phyloP scores from a whole-genome alignment of 2,329 filamentous ascomycete genomes.

The Penicillium brasilianum region DNA sequence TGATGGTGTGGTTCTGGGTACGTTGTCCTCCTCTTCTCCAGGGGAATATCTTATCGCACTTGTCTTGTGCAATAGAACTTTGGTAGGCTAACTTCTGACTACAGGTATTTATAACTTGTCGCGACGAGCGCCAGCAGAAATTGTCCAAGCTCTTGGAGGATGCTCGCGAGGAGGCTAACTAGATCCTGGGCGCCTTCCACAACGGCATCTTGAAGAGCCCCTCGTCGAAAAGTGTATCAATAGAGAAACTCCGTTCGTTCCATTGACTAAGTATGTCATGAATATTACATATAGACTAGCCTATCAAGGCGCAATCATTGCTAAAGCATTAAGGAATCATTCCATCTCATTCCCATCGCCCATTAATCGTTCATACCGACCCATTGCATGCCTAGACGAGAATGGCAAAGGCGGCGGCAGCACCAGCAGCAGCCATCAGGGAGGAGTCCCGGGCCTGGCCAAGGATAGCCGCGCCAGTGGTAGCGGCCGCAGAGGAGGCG shows the following conservation, averaged over 20 bases:
- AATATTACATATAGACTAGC: slow-evolving; percentile 12
- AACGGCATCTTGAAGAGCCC: background rate
- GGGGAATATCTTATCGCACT: background rate
- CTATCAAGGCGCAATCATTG: slow-evolving; percentile 1
- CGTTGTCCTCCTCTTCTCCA: slow-evolving; percentile 25
- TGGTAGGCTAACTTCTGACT: slow-evolving; percentile 16
- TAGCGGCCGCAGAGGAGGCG: slow-evolving; percentile 34
- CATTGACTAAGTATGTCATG: slow-evolving; percentile 7
- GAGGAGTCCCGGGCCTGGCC: slow-evolving; percentile 32
- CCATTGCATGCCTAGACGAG: slow-evolving; percentile 28
- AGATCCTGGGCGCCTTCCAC: background rate
- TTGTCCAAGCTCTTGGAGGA: slow-evolving; percentile 32
- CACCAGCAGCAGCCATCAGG: slow-evolving; percentile 38
- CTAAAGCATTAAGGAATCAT: background rate
- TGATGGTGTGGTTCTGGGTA: slow-evolving; percentile 86
- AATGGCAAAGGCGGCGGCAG: slow-evolving; percentile 37
- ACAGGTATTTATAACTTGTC: slow-evolving; percentile 43
- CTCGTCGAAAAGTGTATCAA: slow-evolving; percentile 4
- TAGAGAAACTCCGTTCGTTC: slow-evolving; percentile 8
- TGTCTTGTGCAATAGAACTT: background rate
- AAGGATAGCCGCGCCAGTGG: slow-evolving; percentile 29
- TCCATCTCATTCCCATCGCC: background rate
- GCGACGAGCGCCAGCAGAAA: slow-evolving; percentile 44
- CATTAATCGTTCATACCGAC: background rate
- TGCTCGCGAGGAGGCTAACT: slow-evolving; percentile 19